A percentile compares a stretch with the other conserved stretches of the same genome.
phyloP scores from a whole-genome alignment of 768 basidiomycete genomes.

The Harrya chromipes region DNA sequence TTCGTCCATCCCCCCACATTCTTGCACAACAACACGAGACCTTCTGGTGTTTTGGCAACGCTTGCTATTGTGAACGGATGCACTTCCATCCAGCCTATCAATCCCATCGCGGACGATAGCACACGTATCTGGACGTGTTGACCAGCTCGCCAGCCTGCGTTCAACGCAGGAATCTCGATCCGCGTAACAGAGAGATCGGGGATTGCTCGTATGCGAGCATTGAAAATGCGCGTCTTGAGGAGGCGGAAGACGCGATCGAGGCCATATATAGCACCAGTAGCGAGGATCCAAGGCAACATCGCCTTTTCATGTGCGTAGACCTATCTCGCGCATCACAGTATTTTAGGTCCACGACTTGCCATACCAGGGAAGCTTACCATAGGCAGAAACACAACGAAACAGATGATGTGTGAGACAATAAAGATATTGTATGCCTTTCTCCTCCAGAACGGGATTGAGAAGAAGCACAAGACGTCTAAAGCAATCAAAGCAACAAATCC shows the following conservation, averaged over 20 bases:
- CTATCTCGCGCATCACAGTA: conserved; percentile 10
- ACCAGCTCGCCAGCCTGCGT: conserved; percentile 55
- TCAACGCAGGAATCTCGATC: conserved; percentile 43
- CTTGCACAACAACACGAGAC: conserved; percentile 51
- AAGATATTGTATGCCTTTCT: conserved; percentile 44
- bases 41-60: conserved; percentile 38
- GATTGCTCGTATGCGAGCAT: conserved; percentile 44
- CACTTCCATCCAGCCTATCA: conserved; percentile 38
- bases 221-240: conserved; percentile 42
- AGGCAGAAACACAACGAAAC: conserved; percentile 41
- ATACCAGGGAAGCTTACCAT: conserved; percentile 22
- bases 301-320: conserved; percentile 21
- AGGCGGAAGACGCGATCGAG: conserved; percentile 47
- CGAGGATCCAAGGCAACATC: conserved; percentile 41
- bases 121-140: conserved; percentile 58
- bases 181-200: conserved; percentile 46
- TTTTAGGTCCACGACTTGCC: conserved; percentile 12
- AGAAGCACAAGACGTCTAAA: conserved; percentile 36
- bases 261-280: conserved; percentile 38
- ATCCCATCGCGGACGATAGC: conserved; percentile 38
- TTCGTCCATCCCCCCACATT: conserved; percentile 50
- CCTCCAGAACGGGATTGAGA: conserved; percentile 42
- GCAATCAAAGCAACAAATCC: conserved; percentile 36
- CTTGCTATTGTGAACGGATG: conserved; percentile 57
- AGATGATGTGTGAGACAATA: conserved; percentile 39